Conservation (phyloP, 371 early-diverging fungal genomes). For the Mortierella polycephala region DNA sequence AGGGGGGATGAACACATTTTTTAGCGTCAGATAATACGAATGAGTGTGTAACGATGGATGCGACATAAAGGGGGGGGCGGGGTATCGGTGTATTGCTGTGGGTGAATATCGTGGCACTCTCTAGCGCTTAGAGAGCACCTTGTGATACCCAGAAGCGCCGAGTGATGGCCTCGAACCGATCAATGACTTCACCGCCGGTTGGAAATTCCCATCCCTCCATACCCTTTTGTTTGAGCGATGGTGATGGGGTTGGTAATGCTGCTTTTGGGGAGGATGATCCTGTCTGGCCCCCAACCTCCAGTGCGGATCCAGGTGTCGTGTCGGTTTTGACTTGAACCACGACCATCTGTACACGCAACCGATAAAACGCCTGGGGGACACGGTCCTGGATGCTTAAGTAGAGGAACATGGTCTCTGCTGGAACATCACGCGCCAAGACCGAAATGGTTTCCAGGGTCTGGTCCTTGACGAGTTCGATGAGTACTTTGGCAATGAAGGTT, state of each 20-base stretch:
- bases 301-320: too few relatives aligned
- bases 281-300: too few relatives aligned
- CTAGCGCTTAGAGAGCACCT: slow-evolving; percentile 40
- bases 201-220: slow-evolving; percentile 52
- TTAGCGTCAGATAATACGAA: too few relatives aligned
- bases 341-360: slow-evolving; percentile 47
- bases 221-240: slow-evolving; percentile 5
- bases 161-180: slow-evolving; percentile 49
- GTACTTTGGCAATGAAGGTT: slow-evolving; percentile 36
- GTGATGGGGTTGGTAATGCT: too few relatives aligned
- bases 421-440: slow-evolving; percentile 39
- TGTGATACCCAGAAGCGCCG: slow-evolving; percentile 45
- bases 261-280: too few relatives aligned
- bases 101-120: neutral
- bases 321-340: slow-evolving; percentile 33
- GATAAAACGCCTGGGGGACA: slow-evolving; percentile 37
- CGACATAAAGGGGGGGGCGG: too few relatives aligned
- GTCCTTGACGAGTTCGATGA: slow-evolving; percentile 49
- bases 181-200: slow-evolving; percentile 35
- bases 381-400: slow-evolving; percentile 44
- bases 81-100: neutral
- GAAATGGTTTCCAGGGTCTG: slow-evolving; percentile 31
- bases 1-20: neutral
- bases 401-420: slow-evolving; percentile 47
- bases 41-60: too few relatives aligned